phyloP scores from a whole-genome alignment of 2,329 filamentous ascomycete species.

The Ophiostoma novo-ulmi region DNA sequence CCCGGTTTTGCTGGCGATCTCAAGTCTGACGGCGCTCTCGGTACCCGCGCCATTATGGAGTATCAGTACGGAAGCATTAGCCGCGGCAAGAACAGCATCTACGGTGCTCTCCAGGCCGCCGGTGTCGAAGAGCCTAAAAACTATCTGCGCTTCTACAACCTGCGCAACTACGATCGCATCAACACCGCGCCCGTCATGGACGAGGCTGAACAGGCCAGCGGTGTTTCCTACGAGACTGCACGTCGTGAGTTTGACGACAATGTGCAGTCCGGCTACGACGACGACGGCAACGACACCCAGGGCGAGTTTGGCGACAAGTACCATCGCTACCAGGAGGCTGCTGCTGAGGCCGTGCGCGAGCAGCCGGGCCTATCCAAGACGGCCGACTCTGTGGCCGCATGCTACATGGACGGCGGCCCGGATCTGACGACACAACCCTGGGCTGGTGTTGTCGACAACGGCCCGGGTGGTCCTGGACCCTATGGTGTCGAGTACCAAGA shows the following conservation, averaged over 20 bases:
- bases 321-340: slow-evolving; percentile 67
- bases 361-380: slow-evolving; percentile 17
- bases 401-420: slow-evolving; percentile 75
- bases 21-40: slow-evolving; percentile 64
- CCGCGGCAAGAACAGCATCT: slow-evolving; percentile 70
- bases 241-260: slow-evolving; percentile 58
- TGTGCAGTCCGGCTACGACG: slow-evolving; percentile 44
- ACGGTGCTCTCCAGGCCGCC: slow-evolving; percentile 60
- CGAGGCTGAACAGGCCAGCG: slow-evolving; percentile 55
- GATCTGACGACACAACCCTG: slow-evolving; percentile 59
- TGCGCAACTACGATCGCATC: slow-evolving; percentile 79
- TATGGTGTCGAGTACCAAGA: background rate
- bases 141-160: slow-evolving; percentile 81
- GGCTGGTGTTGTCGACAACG: slow-evolving; percentile 38
- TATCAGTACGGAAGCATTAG: slow-evolving; percentile 79
- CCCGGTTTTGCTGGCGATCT: slow-evolving; percentile 80
- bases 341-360: slow-evolving; percentile 38
- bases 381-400: slow-evolving; percentile 71
- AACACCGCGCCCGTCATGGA: slow-evolving; percentile 61
- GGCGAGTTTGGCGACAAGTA: slow-evolving; percentile 39
- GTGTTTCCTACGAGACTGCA: slow-evolving; percentile 63
- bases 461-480: slow-evolving; percentile 26
- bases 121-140: slow-evolving; percentile 62
- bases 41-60: slow-evolving; percentile 82
- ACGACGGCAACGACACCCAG: slow-evolving; percentile 25